A percentile compares a stretch with the other conserved stretches of the same genome.
Evolutionary conservation across 345 rosid genomes (phyloP).

Genomic region (Populus pruinosa): DNA sequence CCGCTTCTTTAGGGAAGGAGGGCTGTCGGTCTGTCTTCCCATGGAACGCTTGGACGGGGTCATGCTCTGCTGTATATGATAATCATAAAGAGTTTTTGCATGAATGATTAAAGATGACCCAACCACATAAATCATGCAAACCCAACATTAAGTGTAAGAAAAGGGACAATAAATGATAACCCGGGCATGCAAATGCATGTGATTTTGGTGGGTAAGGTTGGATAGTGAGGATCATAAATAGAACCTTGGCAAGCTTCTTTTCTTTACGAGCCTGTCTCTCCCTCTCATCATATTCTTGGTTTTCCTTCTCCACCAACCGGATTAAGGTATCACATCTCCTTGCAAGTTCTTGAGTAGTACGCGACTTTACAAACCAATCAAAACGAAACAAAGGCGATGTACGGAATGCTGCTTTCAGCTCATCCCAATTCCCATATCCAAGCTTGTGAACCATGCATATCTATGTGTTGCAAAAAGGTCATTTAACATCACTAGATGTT

Average conservation of each 20-base stretch:
- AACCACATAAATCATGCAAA: not conserved
- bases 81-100: not conserved
- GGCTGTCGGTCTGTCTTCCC: conserved; percentile 70
- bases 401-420: conserved; percentile 83
- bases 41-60: conserved; percentile 69
- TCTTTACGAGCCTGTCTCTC: conserved; percentile 97
- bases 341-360: conserved; percentile 89
- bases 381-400: conserved; percentile 79
- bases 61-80: conserved; percentile 36
- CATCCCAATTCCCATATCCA: conserved; percentile 99
- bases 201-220: not conserved
- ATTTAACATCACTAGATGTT: not conserved
- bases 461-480: conserved; percentile 32
- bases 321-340: conserved; percentile 95
- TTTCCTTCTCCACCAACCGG: conserved; percentile 96
- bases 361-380: conserved; percentile 98
- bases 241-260: conserved; percentile 95
- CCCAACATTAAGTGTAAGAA: not conserved
- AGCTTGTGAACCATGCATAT: conserved; percentile 98
- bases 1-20: conserved; percentile 58
- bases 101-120: not conserved
- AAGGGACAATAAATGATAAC: not conserved
- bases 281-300: conserved; percentile 91
- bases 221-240: not conserved
- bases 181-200: not conserved